A percentile compares a stretch with the other conserved stretches of the same genome.
Conservation (phyloP, 305 asterid genomes). For the Nicotiana rustica region DNA sequence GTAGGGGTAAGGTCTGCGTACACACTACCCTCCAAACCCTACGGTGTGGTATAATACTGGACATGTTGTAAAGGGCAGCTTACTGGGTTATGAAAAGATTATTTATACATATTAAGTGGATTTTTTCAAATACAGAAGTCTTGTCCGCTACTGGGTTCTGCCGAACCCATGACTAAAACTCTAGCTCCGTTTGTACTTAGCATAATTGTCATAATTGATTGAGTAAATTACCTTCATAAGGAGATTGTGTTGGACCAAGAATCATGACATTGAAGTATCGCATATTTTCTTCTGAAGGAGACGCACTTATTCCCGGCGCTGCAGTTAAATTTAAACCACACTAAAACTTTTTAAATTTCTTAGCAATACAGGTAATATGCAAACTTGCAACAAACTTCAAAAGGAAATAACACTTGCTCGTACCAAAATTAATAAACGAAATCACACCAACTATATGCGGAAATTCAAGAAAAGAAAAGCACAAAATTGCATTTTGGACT, state of each 20-base stretch:
- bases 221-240: constrained; percentile 78
- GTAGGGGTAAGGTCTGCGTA: too few species aligned
- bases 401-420: not conserved
- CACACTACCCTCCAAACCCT: too few species aligned
- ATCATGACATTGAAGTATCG: constrained; percentile 97
- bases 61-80: too few species aligned
- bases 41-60: too few species aligned
- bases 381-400: not conserved
- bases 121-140: too few species aligned
- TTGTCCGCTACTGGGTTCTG: too few species aligned
- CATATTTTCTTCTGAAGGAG: constrained; percentile 98
- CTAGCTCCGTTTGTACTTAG: too few species aligned
- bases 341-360: not conserved
- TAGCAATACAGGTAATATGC: not conserved
- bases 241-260: constrained; percentile 98
- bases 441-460: not conserved
- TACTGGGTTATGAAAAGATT: too few species aligned
- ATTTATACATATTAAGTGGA: too few species aligned
- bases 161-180: too few species aligned
- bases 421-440: not conserved
- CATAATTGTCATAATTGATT: constrained; percentile 2
- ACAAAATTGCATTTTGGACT: not conserved
- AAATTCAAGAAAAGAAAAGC: not conserved
- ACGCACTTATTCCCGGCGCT: constrained; percentile 99
- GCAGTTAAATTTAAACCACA: constrained; percentile 43